Evolutionary conservation across 306 rosid genomes (phyloP).

Genomic region (Castanea mollissima): DNA sequence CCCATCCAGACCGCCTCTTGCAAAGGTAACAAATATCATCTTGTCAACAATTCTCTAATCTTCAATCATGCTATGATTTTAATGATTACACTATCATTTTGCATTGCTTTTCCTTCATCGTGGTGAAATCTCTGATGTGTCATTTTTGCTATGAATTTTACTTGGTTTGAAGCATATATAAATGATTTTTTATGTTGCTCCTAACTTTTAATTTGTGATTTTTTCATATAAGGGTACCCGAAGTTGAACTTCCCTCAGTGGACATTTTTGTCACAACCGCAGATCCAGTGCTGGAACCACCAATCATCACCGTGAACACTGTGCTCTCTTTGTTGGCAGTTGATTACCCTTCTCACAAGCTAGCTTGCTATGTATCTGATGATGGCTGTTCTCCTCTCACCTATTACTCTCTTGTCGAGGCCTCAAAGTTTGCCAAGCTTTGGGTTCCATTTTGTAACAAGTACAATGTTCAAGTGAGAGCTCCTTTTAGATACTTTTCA

Average conservation of each 20-base stretch:
- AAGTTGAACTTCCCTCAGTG: conserved; percentile 51
- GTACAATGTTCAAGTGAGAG: conserved; percentile 51
- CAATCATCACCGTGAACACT: conserved; percentile 60
- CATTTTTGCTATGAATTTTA: no score
- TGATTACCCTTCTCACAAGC: conserved; percentile 65
- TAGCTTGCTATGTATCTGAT: conserved; percentile 80
- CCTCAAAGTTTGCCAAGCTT: conserved; percentile 49
- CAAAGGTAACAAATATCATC: conserved; percentile 4
- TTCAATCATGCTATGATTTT: no score
- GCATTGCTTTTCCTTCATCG: no score
- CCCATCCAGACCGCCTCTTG: conserved; percentile 45
- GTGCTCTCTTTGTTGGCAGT: conserved; percentile 67
- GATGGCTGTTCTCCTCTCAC: conserved; percentile 62
- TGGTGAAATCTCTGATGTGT: no score
- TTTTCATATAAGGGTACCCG: conserved; percentile 21
- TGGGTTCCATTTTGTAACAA: conserved; percentile 75
- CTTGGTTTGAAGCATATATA: neutral
- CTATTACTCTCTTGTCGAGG: conserved; percentile 49
- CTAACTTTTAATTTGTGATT: no score
- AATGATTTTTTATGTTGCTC: neutral
- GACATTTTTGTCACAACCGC: conserved; percentile 79
- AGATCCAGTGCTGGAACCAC: conserved; percentile 61
- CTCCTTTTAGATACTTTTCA: conserved; percentile 61
- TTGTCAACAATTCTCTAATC: no score
- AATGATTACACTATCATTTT: no score